These are phyloP conservation scores for Barbatosphaeria neglecta DNA, from an alignment of 495 filamentous ascomycete species.

Conservation along the genomic window DNA sequence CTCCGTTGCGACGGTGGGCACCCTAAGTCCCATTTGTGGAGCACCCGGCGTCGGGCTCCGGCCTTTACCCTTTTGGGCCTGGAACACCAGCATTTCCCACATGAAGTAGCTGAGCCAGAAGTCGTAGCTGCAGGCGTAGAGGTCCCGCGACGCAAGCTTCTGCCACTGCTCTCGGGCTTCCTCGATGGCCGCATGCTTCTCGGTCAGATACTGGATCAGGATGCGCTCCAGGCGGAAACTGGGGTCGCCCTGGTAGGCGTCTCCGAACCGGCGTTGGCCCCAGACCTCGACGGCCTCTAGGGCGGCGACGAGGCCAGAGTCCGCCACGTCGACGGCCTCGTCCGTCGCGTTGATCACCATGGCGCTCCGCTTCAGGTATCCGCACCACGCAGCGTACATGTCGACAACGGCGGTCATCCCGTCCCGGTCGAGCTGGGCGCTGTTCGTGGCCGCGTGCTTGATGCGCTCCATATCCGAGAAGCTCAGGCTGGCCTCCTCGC, in stretches of 20 bases:
- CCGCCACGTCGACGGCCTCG: constrained; percentile 81
- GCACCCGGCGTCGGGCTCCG: constrained; percentile 33
- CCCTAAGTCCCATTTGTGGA: constrained; percentile 17
- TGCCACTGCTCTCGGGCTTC: constrained; percentile 62
- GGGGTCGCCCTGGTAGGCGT: constrained; percentile 68
- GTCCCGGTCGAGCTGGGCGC: constrained; percentile 54
- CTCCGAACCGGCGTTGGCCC: constrained; percentile 64
- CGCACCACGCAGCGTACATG: constrained; percentile 86
- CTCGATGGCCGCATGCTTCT: constrained; percentile 53
- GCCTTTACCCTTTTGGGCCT: constrained; percentile 24
- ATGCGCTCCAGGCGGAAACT: constrained; percentile 80
- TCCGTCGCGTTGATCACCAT: constrained; percentile 68
- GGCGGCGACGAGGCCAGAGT: constrained; percentile 76
- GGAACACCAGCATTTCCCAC: constrained; percentile 66
- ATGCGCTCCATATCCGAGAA: constrained; percentile 76
- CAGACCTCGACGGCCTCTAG: constrained; percentile 71
- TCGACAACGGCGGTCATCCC: constrained; percentile 80
- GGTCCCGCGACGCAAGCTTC: constrained; percentile 42
- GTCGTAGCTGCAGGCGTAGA: constrained; percentile 66
- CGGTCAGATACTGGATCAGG: constrained; percentile 78
- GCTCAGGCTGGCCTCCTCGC: constrained; percentile 60
- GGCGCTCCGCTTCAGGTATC: constrained; percentile 72
- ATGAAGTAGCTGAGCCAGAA: constrained; percentile 88
- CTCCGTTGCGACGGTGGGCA: constrained; percentile 54
- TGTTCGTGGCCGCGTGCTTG: constrained; percentile 84